Conservation (phyloP, 108 stramenopile species). For the Schizochytrium sp. region DNA sequence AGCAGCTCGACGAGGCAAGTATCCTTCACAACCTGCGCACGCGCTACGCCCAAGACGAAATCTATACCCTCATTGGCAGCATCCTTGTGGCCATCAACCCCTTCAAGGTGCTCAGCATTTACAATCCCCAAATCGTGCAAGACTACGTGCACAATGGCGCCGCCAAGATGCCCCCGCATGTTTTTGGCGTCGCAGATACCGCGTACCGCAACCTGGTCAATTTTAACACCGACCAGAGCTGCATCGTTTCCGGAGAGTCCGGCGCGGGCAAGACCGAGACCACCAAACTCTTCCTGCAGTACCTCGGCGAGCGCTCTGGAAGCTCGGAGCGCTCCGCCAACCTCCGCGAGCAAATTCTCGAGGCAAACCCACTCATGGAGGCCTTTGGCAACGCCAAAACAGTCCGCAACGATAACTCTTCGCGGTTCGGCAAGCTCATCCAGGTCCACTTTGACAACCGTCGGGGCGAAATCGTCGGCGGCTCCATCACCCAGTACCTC, state of each 20-base stretch:
- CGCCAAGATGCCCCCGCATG: background rate
- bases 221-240: background rate
- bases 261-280: conserved; percentile 60
- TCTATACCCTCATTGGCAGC: conserved; percentile 25
- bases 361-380: conserved; percentile 35
- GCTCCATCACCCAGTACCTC: conserved; percentile 68
- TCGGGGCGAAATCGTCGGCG: conserved; percentile 40
- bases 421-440: conserved; percentile 36
- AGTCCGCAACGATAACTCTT: conserved; percentile 30
- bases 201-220: background rate
- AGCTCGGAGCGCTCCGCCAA: background rate
- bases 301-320: conserved; percentile 28
- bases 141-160: background rate
- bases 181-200: background rate
- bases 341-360: conserved; percentile 16
- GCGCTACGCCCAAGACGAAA: conserved; percentile 13
- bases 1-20: conserved; percentile 10
- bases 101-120: conserved; percentile 24
- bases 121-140: background rate
- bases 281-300: conserved; percentile 57
- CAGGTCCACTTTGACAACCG: conserved; percentile 27
- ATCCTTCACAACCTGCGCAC: conserved; percentile 30
- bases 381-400: conserved; percentile 43
- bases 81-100: conserved; percentile 30
- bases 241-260: conserved; percentile 31